A percentile compares a stretch with the other conserved stretches of the same genome.
Evolutionary conservation across 306 rosid species (phyloP).

Genomic region (Pyrus betulifolia): DNA sequence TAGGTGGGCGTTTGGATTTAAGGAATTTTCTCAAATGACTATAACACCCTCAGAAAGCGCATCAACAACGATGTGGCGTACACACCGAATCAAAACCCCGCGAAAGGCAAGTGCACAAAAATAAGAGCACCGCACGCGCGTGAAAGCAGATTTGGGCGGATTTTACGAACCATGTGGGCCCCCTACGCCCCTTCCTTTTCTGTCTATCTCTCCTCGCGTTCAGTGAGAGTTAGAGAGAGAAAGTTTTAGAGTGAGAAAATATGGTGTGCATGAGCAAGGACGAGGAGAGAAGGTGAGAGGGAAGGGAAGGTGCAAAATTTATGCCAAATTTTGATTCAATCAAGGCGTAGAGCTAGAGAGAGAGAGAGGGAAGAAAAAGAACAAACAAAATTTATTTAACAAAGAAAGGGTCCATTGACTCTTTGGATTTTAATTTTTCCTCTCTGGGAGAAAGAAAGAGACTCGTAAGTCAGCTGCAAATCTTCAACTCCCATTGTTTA

Average conservation of each 20-base stretch:
- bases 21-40: background rate
- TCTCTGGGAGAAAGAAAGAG: background rate
- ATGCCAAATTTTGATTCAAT: background rate
- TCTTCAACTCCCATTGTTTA: background rate
- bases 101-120: background rate
- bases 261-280: background rate
- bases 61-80: background rate
- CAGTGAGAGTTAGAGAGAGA: background rate
- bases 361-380: background rate
- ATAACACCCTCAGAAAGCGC: background rate
- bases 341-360: background rate
- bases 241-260: background rate
- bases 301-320: background rate
- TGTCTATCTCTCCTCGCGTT: background rate
- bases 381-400: background rate
- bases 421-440: background rate
- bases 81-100: background rate
- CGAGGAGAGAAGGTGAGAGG: background rate
- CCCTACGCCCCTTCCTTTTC: background rate
- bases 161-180: slow-evolving; percentile 36
- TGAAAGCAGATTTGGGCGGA: slow-evolving; percentile 18
- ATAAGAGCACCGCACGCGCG: slow-evolving; percentile 23
- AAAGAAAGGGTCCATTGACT: background rate
- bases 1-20: slow-evolving; percentile 6
- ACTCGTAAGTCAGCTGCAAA: slow-evolving; percentile 7